phyloP scores from a whole-genome alignment of 2,329 filamentous ascomycete species.

The Hypoxylon rubiginosum region DNA sequence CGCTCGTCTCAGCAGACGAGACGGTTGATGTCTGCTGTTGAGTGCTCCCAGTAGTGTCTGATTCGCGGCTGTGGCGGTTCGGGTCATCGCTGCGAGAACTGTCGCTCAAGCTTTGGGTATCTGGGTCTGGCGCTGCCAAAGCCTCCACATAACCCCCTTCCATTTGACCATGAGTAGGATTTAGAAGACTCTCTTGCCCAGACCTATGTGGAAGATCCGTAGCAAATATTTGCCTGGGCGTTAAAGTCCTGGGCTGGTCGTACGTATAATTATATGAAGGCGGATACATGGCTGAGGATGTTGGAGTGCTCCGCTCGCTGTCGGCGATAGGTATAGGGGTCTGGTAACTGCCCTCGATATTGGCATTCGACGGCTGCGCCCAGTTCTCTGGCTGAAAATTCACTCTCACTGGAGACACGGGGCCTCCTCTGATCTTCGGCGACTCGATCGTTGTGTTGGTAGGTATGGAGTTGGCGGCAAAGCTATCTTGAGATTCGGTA shows the following conservation, averaged over 20 bases:
- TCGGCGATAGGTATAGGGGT: constrained; percentile 6
- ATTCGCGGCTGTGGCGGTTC: constrained; percentile 67
- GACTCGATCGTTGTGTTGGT: constrained; percentile 50
- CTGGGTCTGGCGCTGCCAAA: constrained; percentile 32
- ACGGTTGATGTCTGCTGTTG: constrained; percentile 64
- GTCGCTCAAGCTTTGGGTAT: constrained; percentile 39
- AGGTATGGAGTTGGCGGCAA: constrained; percentile 45
- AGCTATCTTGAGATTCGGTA: constrained; percentile 47
- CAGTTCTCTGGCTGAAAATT: constrained; percentile 68
- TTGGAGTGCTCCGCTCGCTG: constrained; percentile 51
- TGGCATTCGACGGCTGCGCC: constrained; percentile 65
- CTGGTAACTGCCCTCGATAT: constrained; percentile 60
- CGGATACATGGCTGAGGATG: constrained; percentile 53
- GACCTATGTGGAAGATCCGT: constrained; percentile 45
- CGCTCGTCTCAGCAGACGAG: constrained; percentile 68
- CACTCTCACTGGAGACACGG: constrained; percentile 69
- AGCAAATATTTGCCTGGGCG: constrained; percentile 37
- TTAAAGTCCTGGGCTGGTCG: constrained; percentile 36
- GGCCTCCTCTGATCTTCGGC: constrained; percentile 64
- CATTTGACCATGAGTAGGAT: constrained; percentile 33
- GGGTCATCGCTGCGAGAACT: constrained; percentile 44
- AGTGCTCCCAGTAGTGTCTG: constrained; percentile 64
- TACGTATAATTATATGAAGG: constrained; percentile 55
- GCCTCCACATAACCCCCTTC: constrained; percentile 36
- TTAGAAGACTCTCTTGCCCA: constrained; percentile 38